Evolutionary conservation across 768 basidiomycete genomes (phyloP).

Genomic region (Hygrophorus pudorinus): DNA sequence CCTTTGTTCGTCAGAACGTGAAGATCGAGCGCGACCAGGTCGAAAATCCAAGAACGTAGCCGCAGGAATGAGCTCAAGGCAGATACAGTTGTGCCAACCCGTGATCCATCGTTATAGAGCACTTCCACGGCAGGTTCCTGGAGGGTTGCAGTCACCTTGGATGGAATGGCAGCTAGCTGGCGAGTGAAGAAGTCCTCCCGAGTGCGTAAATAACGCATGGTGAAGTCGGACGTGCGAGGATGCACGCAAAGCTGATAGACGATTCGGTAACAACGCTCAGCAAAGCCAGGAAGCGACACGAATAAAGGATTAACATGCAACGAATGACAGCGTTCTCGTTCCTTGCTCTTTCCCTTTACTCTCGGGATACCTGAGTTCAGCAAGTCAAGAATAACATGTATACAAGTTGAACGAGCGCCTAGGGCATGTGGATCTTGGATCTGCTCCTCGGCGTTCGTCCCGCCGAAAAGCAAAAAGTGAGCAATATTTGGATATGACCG

Average conservation of each 20-base stretch:
- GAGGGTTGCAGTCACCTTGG: conserved; percentile 41
- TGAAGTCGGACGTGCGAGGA: conserved; percentile 68
- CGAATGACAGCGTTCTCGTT: conserved; percentile 18
- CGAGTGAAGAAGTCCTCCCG: conserved; percentile 83
- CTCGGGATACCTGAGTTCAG: conserved; percentile 65
- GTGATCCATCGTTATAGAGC: conserved; percentile 60
- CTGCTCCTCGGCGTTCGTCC: conserved; percentile 44
- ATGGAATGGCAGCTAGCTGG: conserved; percentile 72
- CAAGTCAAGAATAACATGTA: conserved; percentile 75
- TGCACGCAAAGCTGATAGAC: conserved; percentile 86
- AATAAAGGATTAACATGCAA: conserved; percentile 45
- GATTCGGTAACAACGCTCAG: conserved; percentile 78
- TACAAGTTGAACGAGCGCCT: conserved; percentile 56
- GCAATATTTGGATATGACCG: conserved; percentile 72
- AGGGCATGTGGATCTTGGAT: conserved; percentile 76
- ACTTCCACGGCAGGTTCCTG: conserved; percentile 49
- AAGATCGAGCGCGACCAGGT: conserved; percentile 79
- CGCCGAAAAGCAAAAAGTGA: conserved; percentile 79
- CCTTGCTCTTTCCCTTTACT: conserved; percentile 34
- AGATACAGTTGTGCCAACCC: conserved; percentile 56
- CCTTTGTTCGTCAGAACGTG: conserved; percentile 77
- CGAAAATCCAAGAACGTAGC: conserved; percentile 75
- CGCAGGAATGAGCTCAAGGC: conserved; percentile 70
- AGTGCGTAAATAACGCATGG: conserved; percentile 78
- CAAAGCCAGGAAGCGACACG: conserved; percentile 58